A percentile compares a stretch with the other conserved stretches of the same genome.
Evolutionary conservation across 495 filamentous ascomycete species (phyloP).

Genomic region (Tuber magnatum): DNA sequence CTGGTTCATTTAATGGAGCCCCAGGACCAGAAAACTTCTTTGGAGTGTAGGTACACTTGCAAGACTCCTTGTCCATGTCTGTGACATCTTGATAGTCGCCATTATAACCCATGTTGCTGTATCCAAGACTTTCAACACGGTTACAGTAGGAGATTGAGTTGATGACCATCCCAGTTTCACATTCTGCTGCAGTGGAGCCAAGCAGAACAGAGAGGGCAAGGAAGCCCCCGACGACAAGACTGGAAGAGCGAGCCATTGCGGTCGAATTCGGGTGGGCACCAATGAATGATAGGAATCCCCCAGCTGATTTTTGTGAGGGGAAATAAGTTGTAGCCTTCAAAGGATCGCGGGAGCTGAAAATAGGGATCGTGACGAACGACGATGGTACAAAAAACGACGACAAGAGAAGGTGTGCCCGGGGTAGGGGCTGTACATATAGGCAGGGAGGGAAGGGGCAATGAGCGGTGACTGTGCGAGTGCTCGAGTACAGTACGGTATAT

Average conservation of each 20-base stretch:
- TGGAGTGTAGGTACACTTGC: conserved; percentile 48
- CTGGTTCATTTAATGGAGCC: conserved; percentile 61
- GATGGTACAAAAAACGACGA: conserved; percentile 1
- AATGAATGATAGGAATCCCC: not conserved
- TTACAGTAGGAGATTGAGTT: conserved; percentile 53
- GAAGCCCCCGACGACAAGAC: conserved; percentile 23
- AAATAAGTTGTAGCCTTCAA: conserved; percentile 6
- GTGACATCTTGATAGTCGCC: conserved; percentile 56
- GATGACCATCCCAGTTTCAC: conserved; percentile 19
- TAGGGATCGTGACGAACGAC: conserved; percentile 23
- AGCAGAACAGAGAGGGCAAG: conserved; percentile 23
- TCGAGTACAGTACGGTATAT: not conserved
- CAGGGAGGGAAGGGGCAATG: conserved; percentile 8
- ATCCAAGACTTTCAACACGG: conserved; percentile 53
- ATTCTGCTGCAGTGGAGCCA: conserved; percentile 17
- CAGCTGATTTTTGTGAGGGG: not conserved
- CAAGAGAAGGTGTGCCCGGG: not conserved
- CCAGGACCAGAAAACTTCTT: conserved; percentile 49
- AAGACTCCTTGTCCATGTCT: conserved; percentile 51
- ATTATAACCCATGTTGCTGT: conserved; percentile 50
- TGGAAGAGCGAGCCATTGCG: conserved; percentile 23
- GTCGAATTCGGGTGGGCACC: not conserved
- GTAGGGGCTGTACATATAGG: conserved; percentile 21
- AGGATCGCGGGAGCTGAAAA: conserved; percentile 18
- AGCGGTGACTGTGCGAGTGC: not conserved